phyloP scores from a whole-genome alignment of 495 filamentous ascomycete genomes.

The Tuber melanosporum region DNA sequence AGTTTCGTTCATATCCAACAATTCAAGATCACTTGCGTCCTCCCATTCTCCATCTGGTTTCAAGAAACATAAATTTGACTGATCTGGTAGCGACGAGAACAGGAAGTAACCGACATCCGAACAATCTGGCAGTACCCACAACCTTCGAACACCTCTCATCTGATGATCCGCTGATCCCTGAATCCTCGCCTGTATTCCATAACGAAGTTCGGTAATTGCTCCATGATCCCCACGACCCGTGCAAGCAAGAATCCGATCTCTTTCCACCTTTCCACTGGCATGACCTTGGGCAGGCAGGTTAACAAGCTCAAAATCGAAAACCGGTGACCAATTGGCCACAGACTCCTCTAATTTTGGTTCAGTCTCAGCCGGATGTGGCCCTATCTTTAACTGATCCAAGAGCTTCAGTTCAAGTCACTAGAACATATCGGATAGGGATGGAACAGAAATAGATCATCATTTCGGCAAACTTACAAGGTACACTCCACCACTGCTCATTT shows the following conservation, averaged over 20 bases:
- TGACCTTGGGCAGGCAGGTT: conserved; percentile 28
- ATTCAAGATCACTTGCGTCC: conserved; percentile 26
- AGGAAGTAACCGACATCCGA: conserved; percentile 37
- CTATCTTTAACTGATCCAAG: conserved; percentile 42
- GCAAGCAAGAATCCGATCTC: conserved; percentile 54
- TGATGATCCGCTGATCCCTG: conserved; percentile 39
- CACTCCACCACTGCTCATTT: conserved; percentile 69
- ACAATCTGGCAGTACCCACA: conserved; percentile 40
- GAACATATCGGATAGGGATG: conserved; percentile 10
- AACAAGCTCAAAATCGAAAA: conserved; percentile 57
- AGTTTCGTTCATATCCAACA: conserved; percentile 35
- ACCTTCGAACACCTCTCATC: conserved; percentile 25
- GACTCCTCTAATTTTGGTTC: conserved; percentile 50
- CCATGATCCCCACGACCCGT: conserved; percentile 56
- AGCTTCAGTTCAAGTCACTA: conserved; percentile 32
- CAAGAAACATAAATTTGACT: conserved; percentile 38
- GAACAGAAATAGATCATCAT: conserved; percentile 12
- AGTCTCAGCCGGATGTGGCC: conserved; percentile 38
- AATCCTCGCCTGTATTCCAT: conserved; percentile 63
- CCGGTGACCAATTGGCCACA: conserved; percentile 80
- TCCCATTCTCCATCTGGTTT: conserved; percentile 36
- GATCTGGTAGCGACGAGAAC: conserved; percentile 33
- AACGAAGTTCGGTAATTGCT: conserved; percentile 61
- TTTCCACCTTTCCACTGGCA: conserved; percentile 31
- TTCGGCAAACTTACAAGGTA: conserved; percentile 55